phyloP scores from a whole-genome alignment of 2,329 filamentous ascomycete genomes.

The Coniochaeta sp. region DNA sequence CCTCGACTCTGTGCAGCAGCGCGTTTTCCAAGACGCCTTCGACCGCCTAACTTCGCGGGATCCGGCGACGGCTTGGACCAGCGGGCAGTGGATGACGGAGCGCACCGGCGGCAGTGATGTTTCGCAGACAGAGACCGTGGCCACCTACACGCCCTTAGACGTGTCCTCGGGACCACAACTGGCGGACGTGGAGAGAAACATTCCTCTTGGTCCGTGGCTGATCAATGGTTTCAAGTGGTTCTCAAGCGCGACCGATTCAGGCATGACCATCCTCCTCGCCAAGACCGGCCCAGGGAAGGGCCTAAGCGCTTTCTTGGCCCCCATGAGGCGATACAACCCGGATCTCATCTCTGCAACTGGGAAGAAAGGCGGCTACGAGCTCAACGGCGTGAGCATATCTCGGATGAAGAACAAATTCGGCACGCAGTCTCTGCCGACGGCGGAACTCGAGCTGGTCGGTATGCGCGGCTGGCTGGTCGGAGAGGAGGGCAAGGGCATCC shows the following conservation, averaged over 20 bases:
- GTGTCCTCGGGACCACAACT: conserved; percentile 14
- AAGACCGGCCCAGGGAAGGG: conserved; percentile 40
- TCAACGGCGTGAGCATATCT: conserved; percentile 63
- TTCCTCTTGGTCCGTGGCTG: conserved; percentile 47
- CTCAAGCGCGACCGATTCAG: conserved; percentile 57
- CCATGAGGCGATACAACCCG: conserved; percentile 41
- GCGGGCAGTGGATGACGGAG: conserved; percentile 74
- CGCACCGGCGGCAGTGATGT: conserved; percentile 63
- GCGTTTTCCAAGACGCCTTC: conserved; percentile 45
- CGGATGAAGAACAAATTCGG: conserved; percentile 68
- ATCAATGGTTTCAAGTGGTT: conserved; percentile 69
- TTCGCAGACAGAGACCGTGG: conserved; percentile 58
- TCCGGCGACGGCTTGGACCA: conserved; percentile 53
- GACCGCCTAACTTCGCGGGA: conserved; percentile 46
- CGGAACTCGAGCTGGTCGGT: conserved; percentile 59
- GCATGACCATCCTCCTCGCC: conserved; percentile 59
- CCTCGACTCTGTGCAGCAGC: conserved; percentile 20
- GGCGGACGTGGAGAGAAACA: conserved; percentile 16
- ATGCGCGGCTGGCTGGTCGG: conserved; percentile 62
- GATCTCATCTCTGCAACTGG: conserved; percentile 15
- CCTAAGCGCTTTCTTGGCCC: conserved; percentile 58
- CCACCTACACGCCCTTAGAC: conserved; percentile 22
- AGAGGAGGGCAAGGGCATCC: conserved; percentile 56
- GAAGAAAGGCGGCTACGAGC: conserved; percentile 28
- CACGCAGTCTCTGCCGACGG: conserved; percentile 62